Percentiles rank a stretch among this genome's conserved stretches.
Evolutionary conservation across 805 yeast genomes (phyloP).

Genomic region (Allodekkera sacchari): DNA sequence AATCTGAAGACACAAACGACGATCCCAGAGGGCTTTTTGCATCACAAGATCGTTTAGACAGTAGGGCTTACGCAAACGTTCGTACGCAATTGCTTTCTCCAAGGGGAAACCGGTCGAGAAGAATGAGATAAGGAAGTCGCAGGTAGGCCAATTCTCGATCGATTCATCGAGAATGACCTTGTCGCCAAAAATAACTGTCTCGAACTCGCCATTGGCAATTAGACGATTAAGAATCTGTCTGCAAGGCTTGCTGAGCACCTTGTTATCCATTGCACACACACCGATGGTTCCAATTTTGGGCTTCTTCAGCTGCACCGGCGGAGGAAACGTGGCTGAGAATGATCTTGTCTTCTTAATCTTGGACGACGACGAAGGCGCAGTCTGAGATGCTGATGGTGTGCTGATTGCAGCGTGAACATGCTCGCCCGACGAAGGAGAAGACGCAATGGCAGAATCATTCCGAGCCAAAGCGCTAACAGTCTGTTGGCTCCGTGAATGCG

Average conservation of each 20-base stretch:
- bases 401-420: neutral
- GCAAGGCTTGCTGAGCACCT: slow-evolving; percentile 93
- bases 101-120: slow-evolving; percentile 95
- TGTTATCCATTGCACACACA: slow-evolving; percentile 98
- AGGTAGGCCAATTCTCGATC: slow-evolving; percentile 97
- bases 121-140: slow-evolving; percentile 89
- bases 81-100: slow-evolving; percentile 90
- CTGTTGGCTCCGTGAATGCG: slow-evolving; percentile 6
- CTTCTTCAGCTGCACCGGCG: slow-evolving; percentile 33
- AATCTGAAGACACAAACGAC: slow-evolving; percentile 76
- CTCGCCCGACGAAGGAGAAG: neutral
- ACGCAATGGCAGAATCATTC: neutral
- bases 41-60: slow-evolving; percentile 79
- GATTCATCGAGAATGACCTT: slow-evolving; percentile 90
- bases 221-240: slow-evolving; percentile 80
- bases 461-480: neutral
- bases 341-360: slow-evolving; percentile 17
- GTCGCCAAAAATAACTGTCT: slow-evolving; percentile 94
- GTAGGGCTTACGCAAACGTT: slow-evolving; percentile 81
- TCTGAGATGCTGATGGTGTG: neutral
- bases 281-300: slow-evolving; percentile 90
- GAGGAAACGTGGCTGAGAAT: slow-evolving; percentile 29
- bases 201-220: slow-evolving; percentile 91
- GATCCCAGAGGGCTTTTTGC: slow-evolving; percentile 96
- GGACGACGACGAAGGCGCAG: neutral